These are phyloP conservation scores for Cryphonectria naterciae DNA, from an alignment of 2,329 filamentous ascomycete genomes.

Conservation along the genomic window DNA sequence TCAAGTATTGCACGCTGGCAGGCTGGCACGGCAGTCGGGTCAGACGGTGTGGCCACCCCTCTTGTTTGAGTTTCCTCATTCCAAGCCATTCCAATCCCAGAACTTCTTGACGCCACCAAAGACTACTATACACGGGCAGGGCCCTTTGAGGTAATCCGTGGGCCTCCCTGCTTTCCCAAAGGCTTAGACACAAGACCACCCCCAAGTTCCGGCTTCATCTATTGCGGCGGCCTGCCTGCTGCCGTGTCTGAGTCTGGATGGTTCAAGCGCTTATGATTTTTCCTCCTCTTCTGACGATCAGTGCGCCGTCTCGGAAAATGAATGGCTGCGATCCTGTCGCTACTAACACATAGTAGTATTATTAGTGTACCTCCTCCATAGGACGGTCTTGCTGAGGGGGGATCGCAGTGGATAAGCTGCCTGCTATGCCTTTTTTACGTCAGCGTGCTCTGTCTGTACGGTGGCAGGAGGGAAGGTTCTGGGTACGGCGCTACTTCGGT, in stretches of 20 bases:
- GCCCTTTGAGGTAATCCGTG: background rate
- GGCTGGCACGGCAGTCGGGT: conserved; percentile 4
- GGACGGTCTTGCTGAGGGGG: background rate
- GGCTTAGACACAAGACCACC: background rate
- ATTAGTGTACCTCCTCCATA: background rate
- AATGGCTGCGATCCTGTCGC: background rate
- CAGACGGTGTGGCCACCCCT: conserved; percentile 25
- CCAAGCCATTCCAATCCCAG: conserved; percentile 7
- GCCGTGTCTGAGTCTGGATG: conserved; percentile 5
- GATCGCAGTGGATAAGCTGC: background rate
- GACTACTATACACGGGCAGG: background rate
- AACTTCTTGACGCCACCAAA: conserved; percentile 17
- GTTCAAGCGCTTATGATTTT: background rate
- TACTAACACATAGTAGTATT: background rate
- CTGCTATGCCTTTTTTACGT: background rate
- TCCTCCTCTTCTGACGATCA: background rate
- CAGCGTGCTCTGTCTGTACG: background rate
- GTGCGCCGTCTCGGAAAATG: background rate
- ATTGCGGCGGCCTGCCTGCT: background rate
- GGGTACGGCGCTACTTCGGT: conserved; percentile 1
- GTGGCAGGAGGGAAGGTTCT: background rate
- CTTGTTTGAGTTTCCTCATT: conserved; percentile 19
- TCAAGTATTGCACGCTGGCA: background rate
- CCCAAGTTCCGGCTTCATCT: background rate
- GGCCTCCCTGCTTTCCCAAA: background rate